A percentile compares a stretch with the other conserved stretches of the same genome.
phyloP scores from a whole-genome alignment of 768 basidiomycete species.

The Amanita brunnescens region DNA sequence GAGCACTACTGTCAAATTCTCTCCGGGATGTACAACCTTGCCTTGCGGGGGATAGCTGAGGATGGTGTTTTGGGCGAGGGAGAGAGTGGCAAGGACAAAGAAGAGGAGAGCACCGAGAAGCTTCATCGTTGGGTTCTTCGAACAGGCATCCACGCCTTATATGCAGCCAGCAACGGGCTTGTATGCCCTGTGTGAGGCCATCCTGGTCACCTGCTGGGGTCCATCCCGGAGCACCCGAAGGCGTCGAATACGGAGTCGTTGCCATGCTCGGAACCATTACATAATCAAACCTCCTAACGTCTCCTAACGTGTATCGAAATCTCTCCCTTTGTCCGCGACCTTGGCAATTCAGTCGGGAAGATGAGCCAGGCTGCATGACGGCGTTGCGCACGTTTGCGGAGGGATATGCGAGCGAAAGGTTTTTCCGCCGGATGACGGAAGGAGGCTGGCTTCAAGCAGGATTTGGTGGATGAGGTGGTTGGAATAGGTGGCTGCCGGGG shows the following conservation, averaged over 20 bases:
- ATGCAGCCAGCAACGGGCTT: no score
- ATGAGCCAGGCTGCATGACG: not conserved
- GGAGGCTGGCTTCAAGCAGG: slow-evolving; percentile 89
- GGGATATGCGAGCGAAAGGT: no score
- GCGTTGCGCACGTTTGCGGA: no score
- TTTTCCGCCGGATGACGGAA: slow-evolving; percentile 61
- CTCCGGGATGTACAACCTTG: slow-evolving; percentile 26
- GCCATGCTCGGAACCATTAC: no score
- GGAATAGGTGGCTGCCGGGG: slow-evolving; percentile 90
- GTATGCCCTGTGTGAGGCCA: no score
- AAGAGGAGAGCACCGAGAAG: not conserved
- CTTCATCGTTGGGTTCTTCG: not conserved
- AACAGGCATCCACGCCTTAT: no score
- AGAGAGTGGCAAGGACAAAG: slow-evolving; percentile 17
- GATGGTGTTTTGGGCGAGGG: slow-evolving; percentile 30
- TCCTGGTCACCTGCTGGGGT: no score
- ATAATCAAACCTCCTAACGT: no score
- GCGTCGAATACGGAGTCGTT: no score
- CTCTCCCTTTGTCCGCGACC: slow-evolving; percentile 77
- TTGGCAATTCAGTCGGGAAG: slow-evolving; percentile 76
- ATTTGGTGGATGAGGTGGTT: slow-evolving; percentile 91
- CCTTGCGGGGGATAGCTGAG: slow-evolving; percentile 34
- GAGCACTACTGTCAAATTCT: slow-evolving; percentile 33
- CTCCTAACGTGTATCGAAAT: no score
- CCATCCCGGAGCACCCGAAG: no score